Percentiles rank a stretch among this genome's conserved stretches.
phyloP scores from a whole-genome alignment of 2,329 filamentous ascomycete species.

The Cladosporium phlei region DNA sequence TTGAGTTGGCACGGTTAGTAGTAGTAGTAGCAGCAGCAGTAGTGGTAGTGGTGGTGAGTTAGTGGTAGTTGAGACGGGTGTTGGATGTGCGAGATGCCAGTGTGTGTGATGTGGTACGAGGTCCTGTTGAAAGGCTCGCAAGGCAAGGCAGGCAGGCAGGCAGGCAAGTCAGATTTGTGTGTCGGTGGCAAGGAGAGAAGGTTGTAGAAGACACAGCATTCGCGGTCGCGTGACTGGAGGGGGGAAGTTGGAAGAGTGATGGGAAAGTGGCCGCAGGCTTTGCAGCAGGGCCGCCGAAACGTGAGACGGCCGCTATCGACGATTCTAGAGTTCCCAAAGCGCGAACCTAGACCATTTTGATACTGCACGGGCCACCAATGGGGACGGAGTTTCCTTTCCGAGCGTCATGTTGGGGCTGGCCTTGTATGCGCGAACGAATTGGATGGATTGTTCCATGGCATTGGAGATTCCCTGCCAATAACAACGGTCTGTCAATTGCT shows the following conservation, averaged over 20 bases:
- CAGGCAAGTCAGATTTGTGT: no score
- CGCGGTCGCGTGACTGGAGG: conserved; percentile 4
- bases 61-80: not conserved
- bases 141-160: no score
- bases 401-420: no score
- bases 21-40: not conserved
- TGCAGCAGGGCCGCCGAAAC: not conserved
- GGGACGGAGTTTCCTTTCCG: conserved; percentile 9
- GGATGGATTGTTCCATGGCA: no score
- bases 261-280: conserved; percentile 4
- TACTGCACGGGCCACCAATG: conserved; percentile 8
- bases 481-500: no score
- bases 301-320: conserved; percentile 1
- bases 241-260: not conserved
- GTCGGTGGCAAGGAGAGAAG: conserved; percentile 5
- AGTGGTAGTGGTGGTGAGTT: not conserved
- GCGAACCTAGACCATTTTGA: conserved; percentile 1
- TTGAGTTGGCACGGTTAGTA: not conserved
- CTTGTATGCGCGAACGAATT: not conserved
- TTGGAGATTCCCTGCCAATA: no score
- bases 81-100: no score
- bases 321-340: conserved; percentile 1
- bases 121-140: conserved; percentile 7
- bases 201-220: conserved; percentile 4
- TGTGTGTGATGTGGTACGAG: no score